Base-by-base conservation (phyloP, 441 rosid species). In the Pelargonium hybrid region DNA sequence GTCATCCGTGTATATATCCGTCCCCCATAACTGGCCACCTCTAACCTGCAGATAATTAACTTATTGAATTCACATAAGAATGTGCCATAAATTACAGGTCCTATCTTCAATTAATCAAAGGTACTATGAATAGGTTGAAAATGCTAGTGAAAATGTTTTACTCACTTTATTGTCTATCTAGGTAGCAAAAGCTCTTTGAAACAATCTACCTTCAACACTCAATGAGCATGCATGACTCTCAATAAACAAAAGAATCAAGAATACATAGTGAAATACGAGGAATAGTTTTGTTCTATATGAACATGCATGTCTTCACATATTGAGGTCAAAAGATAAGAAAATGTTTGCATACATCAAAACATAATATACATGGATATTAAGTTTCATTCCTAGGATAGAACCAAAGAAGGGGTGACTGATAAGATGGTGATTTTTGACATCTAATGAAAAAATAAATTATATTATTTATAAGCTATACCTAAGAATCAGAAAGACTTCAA, bases 21-120 rank as follows among this genome's bases (percentile, higher is more conserved):
- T 95, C 65, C 98, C 98, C 99, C 99, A 92, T 31, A 95, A 86
- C 81, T 92, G 98, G 73, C 92, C 93, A 54, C 97, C 96, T 84
- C 97, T 87, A 68, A 95, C 99, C 99, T 95, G 86, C 79, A 78
- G 48, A 76, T 43, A 63, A 50, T 74, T 78, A 75, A 75, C 69
- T 78, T 54, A 63, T 29, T 69, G n/a, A 72, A 45, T 69, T 76
- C 29, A 23, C 26, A 69, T 71, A 77, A 77, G 61, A 39, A 61
- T 18, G 18, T 25, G 65, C 26, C 56, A 10, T 59, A 59, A 59
- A 14, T 21, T 23, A n/a, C 31, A 9, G 3, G 31, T 23, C 64
- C 34, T 59, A 59, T 59, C 6, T 21, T 21, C 34, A 9, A 59
- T 23, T 9, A 23, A 59, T 13, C 31, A 7, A 59, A 9, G 64